Percentiles rank a stretch among this genome's conserved stretches.
Evolutionary conservation across 164 flowering plant genomes (phyloP).

Genomic region (Aristolochia contorta): DNA sequence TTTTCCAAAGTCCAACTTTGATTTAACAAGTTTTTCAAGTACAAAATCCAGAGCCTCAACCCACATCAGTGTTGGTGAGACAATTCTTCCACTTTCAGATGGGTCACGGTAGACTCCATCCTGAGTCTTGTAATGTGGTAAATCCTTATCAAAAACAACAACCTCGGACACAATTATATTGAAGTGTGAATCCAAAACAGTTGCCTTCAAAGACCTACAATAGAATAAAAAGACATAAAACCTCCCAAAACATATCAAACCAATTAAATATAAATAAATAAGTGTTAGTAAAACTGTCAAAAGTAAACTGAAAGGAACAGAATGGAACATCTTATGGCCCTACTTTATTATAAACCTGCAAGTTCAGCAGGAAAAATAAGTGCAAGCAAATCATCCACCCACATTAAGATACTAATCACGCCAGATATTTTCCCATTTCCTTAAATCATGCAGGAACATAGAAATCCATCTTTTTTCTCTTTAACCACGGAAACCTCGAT

Average conservation of each 20-base stretch:
- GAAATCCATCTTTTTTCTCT: too few relatives aligned
- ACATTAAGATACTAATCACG: too few relatives aligned
- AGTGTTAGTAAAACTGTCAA: not conserved
- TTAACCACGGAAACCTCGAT: not conserved
- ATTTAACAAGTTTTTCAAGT: slow-evolving; percentile 42
- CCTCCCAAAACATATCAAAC: not conserved
- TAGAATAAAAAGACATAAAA: not conserved
- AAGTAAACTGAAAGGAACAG: not conserved
- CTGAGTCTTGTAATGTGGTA: slow-evolving; percentile 84
- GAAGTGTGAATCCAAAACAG: slow-evolving; percentile 72
- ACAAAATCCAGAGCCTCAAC: slow-evolving; percentile 83
- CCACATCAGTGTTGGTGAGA: slow-evolving; percentile 96
- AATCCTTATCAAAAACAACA: slow-evolving; percentile 71
- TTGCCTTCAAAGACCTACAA: slow-evolving; percentile 82
- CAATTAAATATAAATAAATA: not conserved
- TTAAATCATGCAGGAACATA: too few relatives aligned
- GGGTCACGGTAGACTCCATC: slow-evolving; percentile 84
- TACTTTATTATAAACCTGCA: not conserved
- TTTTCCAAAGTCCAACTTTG: slow-evolving; percentile 56
- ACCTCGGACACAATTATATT: slow-evolving; percentile 51
- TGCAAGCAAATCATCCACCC: not conserved
- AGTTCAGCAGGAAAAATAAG: not conserved
- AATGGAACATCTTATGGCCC: not conserved
- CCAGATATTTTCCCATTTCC: too few relatives aligned
- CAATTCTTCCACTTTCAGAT: slow-evolving; percentile 61